These are phyloP conservation scores for Trichoderma asperelloides DNA, from an alignment of 495 filamentous ascomycete species.

Conservation along the genomic window DNA sequence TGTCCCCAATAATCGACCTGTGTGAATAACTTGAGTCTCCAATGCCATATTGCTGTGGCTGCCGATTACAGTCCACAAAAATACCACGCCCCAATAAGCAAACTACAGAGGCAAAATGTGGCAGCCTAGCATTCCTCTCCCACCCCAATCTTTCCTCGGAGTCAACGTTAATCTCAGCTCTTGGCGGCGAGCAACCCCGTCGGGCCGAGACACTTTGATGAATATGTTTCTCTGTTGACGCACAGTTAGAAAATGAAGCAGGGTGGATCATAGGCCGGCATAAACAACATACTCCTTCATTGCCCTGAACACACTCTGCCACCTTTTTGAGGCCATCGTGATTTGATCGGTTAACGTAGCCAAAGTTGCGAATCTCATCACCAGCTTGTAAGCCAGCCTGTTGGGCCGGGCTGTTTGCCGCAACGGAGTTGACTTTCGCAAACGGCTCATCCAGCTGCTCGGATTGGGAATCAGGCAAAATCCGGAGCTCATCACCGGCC, in stretches of 20 bases:
- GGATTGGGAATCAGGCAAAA: conserved; percentile 26
- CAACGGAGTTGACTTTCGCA: conserved; percentile 83
- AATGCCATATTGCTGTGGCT: not conserved
- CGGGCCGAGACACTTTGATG: conserved; percentile 57
- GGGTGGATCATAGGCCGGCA: conserved; percentile 7
- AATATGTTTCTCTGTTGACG: conserved; percentile 49
- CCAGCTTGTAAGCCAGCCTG: conserved; percentile 73
- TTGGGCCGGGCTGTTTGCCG: conserved; percentile 68
- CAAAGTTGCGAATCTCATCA: conserved; percentile 80
- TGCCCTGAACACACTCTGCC: conserved; percentile 72
- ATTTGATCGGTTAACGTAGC: conserved; percentile 68
- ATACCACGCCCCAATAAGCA: not conserved
- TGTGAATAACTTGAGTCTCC: too few species aligned
- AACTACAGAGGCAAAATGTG: conserved; percentile 66
- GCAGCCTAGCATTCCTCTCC: conserved; percentile 78
- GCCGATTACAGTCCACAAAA: not conserved
- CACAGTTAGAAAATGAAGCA: conserved; percentile 11
- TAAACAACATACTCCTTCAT: conserved; percentile 71
- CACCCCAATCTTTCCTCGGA: conserved; percentile 77
- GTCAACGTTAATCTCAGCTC: conserved; percentile 62
- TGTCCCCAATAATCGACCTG: too few species aligned
- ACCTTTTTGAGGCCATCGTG: conserved; percentile 80
- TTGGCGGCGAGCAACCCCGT: conserved; percentile 31
- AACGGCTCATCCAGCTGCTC: conserved; percentile 59
- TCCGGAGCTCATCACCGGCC: not conserved